Evolutionary conservation across 176 grass and related monocot genomes (phyloP).

Genomic region (Typha latifolia): DNA sequence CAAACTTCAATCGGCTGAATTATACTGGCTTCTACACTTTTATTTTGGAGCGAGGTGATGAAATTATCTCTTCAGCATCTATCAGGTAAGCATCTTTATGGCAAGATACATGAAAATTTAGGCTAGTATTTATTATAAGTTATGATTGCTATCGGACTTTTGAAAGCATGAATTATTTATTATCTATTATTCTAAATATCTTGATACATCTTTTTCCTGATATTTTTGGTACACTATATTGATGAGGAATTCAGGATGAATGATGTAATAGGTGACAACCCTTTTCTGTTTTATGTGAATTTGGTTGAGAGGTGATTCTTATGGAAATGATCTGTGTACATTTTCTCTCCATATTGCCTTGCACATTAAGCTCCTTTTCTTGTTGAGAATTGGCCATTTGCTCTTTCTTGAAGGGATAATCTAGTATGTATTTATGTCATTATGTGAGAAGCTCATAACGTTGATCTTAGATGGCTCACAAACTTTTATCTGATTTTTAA

Average conservation of each 20-base stretch:
- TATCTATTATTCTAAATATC: no score
- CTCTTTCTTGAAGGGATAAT: background rate
- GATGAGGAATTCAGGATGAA: constrained; percentile 2
- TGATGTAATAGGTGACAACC: background rate
- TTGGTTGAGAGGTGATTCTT: no score
- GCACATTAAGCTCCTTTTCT: background rate
- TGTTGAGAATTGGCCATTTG: background rate
- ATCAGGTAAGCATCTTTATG: constrained; percentile 39
- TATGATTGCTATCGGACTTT: no score
- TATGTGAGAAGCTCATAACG: background rate
- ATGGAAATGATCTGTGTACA: no score
- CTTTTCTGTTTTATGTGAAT: no score
- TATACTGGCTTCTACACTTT: constrained; percentile 87
- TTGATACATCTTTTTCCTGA: constrained; percentile 2
- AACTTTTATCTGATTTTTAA: background rate
- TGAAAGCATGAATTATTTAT: no score
- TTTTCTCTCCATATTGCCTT: background rate
- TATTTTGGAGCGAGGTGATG: constrained; percentile 77
- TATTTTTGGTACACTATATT: background rate
- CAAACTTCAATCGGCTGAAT: constrained; percentile 81
- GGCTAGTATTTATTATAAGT: no score
- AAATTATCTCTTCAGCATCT: constrained; percentile 88
- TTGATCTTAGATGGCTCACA: background rate
- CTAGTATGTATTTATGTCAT: background rate
- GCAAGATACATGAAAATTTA: background rate